Evolutionary conservation across 106 monocot species (phyloP).

Genomic region (Allium sativum): DNA sequence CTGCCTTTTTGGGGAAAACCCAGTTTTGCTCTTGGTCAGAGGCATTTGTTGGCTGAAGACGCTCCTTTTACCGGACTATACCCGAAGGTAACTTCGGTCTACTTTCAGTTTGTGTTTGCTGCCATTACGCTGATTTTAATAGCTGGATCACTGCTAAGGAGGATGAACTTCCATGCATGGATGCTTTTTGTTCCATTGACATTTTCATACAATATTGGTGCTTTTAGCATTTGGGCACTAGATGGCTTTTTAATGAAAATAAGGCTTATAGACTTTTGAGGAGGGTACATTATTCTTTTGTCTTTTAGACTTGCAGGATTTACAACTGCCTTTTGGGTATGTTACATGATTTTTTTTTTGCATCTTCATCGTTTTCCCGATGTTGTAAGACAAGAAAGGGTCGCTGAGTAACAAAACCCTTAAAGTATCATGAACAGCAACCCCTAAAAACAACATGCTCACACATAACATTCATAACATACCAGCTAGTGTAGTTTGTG

Average conservation of each 20-base stretch:
- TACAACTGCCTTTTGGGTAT: slow-evolving; percentile 18
- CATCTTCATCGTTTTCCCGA: background rate
- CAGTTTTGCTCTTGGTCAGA: background rate
- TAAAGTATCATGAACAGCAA: too few species aligned
- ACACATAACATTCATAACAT: too few species aligned
- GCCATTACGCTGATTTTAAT: slow-evolving; percentile 10
- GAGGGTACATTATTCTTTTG: slow-evolving; percentile 13
- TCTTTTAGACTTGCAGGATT: slow-evolving; percentile 15
- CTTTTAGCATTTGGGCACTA: slow-evolving; percentile 7
- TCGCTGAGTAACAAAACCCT: too few species aligned
- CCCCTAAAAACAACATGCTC: too few species aligned
- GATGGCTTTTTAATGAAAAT: slow-evolving; percentile 7
- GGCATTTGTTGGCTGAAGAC: slow-evolving; percentile 1
- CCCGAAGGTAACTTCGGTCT: slow-evolving; percentile 8
- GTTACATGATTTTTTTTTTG: background rate
- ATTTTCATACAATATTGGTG: slow-evolving; percentile 7
- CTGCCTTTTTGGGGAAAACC: background rate
- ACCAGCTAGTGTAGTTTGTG: too few species aligned
- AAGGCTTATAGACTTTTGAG: slow-evolving; percentile 12
- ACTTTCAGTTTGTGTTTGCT: slow-evolving; percentile 18
- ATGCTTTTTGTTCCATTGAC: slow-evolving; percentile 15
- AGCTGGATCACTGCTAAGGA: slow-evolving; percentile 12
- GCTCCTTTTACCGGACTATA: background rate
- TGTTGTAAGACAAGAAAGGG: background rate
- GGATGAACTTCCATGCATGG: slow-evolving; percentile 16